Base-by-base conservation (phyloP, 768 basidiomycete genomes). In the Leccinum longicurvipes region DNA sequence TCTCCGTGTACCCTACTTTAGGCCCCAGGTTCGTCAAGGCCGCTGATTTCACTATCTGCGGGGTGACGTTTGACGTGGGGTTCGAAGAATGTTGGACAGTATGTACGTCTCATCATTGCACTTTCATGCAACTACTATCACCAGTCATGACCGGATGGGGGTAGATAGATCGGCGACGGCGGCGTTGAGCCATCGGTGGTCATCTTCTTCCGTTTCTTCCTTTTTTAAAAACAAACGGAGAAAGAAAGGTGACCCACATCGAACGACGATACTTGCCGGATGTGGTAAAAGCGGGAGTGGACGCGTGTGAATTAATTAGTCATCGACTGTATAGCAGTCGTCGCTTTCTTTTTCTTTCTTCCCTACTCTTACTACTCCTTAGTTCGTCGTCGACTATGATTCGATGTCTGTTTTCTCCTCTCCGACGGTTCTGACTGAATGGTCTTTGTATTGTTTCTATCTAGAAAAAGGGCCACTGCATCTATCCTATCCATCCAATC, bases 191-290 rank as follows among this genome's bases (percentile, higher is more conserved):
- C 36, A 36, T n/a, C 36, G 36, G 2, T 36, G n/a, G 3, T n/a
- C n/a, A n/a, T 9, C 34, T 36, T 32, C 31, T 32, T 0, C 31
- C 31, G 31, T 3, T 32, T 32, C n/a, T n/a, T 36, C 17, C 34
- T 36, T 36, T 36, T 36, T 15, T n/a, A 36, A n/a, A n/a, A n/a
- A 36, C 34, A n/a, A 9, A 36, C 9, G 36, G n/a, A n/a, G 36
- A 36, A 36, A 36, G 36, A n/a, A 36, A 15, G 36, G 17, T 27
- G 59, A n/a, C n/a, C n/a, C n/a, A n/a, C n/a, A n/a, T n/a, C n/a
- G n/a, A 62, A 66, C 62, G 44, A 69, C 63, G 53, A 58, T 9
- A 66, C 59, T 24, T 71, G 53, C 68, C 60, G 46, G 47, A 67
- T 58, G 17, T 6, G 55, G 54, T 49, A 29, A 21, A 10, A 45